A percentile compares a stretch with the other conserved stretches of the same genome.
Conservation (phyloP, 2,329 filamentous ascomycete species). For the Helicocarpus griseus region DNA sequence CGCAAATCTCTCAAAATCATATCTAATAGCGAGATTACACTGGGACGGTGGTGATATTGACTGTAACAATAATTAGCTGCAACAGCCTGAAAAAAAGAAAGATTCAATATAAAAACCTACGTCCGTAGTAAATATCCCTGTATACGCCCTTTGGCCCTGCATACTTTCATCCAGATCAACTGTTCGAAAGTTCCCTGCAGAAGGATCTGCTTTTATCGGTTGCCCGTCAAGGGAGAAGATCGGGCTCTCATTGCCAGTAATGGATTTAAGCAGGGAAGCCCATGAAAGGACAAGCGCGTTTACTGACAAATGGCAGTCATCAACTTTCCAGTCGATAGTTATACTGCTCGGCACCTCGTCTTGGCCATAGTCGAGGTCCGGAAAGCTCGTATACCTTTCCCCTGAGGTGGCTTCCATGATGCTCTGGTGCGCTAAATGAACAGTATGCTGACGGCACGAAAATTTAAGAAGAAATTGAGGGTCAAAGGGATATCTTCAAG, state of each 20-base stretch:
- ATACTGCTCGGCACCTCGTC: background rate
- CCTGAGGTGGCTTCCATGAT: background rate
- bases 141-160: slow-evolving; percentile 13
- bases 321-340: slow-evolving; percentile 8
- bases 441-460: background rate
- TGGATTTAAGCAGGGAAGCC: slow-evolving; percentile 21
- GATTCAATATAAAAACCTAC: slow-evolving; percentile 7
- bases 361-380: slow-evolving; percentile 12
- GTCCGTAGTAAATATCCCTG: slow-evolving; percentile 18
- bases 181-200: slow-evolving; percentile 11
- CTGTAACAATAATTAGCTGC: slow-evolving; percentile 2
- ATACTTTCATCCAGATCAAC: slow-evolving; percentile 11
- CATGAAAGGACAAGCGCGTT: slow-evolving; percentile 15
- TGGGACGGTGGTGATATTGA: slow-evolving; percentile 1
- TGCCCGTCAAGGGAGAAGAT: slow-evolving; percentile 21
- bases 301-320: slow-evolving; percentile 1
- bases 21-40: slow-evolving; percentile 17
- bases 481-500: background rate
- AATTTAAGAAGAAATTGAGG: background rate
- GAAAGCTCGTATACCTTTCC: slow-evolving; percentile 11
- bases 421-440: background rate
- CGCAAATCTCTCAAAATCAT: slow-evolving; percentile 15
- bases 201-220: slow-evolving; percentile 20
- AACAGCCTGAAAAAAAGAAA: background rate
- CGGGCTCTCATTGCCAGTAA: slow-evolving; percentile 25